Evolutionary conservation across 352 stramenopile species (phyloP).

Genomic region (Globisporangium mamillatum): DNA sequence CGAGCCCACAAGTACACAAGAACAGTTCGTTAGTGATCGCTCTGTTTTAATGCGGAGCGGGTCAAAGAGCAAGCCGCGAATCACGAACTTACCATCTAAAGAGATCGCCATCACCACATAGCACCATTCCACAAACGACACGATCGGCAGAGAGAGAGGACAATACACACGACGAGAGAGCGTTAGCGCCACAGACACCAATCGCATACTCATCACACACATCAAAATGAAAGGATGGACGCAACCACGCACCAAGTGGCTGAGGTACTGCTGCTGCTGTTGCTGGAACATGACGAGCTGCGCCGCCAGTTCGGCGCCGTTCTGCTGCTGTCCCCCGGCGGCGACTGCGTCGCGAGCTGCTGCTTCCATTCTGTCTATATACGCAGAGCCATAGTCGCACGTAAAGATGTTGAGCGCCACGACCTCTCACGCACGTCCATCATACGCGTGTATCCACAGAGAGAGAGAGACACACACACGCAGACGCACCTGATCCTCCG

Average conservation of each 20-base stretch:
- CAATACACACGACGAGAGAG: neutral
- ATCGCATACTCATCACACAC: neutral
- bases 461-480: neutral
- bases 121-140: neutral
- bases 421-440: neutral
- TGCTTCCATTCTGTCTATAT: conserved; percentile 8
- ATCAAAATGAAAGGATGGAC: neutral
- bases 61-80: neutral
- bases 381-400: neutral
- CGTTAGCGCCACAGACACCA: neutral
- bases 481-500: neutral
- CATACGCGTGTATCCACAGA: neutral
- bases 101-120: neutral
- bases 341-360: conserved; percentile 14
- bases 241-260: conserved; percentile 34
- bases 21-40: neutral
- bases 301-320: conserved; percentile 34
- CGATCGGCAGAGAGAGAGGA: neutral
- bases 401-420: neutral
- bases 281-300: conserved; percentile 58
- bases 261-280: conserved; percentile 60
- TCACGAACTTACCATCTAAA: conserved; percentile 12
- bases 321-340: conserved; percentile 19
- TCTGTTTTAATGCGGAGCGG: neutral
- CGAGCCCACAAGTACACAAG: neutral